A percentile compares a stretch with the other conserved stretches of the same genome.
phyloP scores from a whole-genome alignment of 2,329 filamentous ascomycete genomes.

The Pseudogymnoascus sp. region DNA sequence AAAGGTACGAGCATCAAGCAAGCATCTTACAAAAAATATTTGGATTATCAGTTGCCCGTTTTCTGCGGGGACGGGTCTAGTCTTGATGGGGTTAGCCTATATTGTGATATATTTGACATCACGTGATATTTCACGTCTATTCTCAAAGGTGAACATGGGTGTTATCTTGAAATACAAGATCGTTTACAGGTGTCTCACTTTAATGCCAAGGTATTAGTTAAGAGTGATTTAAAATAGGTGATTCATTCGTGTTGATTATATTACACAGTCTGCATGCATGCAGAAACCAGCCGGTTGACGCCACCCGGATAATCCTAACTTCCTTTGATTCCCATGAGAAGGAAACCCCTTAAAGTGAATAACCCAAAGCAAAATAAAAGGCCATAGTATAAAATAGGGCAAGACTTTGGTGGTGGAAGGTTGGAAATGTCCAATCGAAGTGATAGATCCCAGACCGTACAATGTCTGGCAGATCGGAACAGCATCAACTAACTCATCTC shows the following conservation, averaged over 20 bases:
- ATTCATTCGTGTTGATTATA: background rate
- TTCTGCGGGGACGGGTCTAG: background rate
- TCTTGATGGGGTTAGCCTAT: background rate
- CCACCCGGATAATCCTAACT: constrained; percentile 4
- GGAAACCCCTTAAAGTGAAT: background rate
- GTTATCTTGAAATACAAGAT: background rate
- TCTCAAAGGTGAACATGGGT: background rate
- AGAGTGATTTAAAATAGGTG: background rate
- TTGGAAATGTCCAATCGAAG: background rate
- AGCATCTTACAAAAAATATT: constrained; percentile 8
- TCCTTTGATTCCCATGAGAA: constrained; percentile 3
- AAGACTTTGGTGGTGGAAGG: background rate
- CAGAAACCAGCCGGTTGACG: constrained; percentile 1
- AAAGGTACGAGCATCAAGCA: constrained; percentile 4
- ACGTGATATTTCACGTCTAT: background rate
- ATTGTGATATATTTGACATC: background rate
- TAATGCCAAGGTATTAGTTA: background rate
- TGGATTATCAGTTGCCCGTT: constrained; percentile 5
- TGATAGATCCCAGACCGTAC: background rate
- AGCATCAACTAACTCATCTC: constrained; percentile 13
- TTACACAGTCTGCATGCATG: constrained; percentile 4
- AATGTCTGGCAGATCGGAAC: background rate
- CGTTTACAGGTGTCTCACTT: background rate
- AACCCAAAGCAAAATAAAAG: background rate
- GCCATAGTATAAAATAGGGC: background rate